A percentile compares a stretch with the other conserved stretches of the same genome.
These are phyloP conservation scores for Kuraishia molischiana DNA, from an alignment of 805 yeast species.

Conservation along the genomic window DNA sequence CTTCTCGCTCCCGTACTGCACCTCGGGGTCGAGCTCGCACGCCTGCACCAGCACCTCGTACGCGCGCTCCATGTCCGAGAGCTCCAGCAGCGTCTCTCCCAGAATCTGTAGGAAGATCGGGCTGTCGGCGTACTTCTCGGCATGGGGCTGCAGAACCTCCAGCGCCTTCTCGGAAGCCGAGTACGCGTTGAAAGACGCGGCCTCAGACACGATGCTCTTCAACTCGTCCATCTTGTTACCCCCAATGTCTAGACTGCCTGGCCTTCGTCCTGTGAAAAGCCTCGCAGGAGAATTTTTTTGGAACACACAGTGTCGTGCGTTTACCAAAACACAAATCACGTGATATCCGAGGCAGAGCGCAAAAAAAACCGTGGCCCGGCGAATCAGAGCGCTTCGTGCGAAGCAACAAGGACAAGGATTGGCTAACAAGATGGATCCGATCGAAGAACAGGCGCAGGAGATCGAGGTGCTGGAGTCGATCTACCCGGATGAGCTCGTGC, in stretches of 20 bases:
- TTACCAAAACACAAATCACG: too few relatives aligned
- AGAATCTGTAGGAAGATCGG: slow-evolving; percentile 41
- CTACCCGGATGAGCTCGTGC: slow-evolving; percentile 82
- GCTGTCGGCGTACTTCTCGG: slow-evolving; percentile 24
- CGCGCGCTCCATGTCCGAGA: slow-evolving; percentile 72
- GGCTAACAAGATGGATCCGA: slow-evolving; percentile 60
- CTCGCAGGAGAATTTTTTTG: too few relatives aligned
- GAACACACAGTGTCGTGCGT: too few relatives aligned
- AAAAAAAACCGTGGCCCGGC: too few relatives aligned
- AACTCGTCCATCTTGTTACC: too few relatives aligned
- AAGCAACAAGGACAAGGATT: too few relatives aligned
- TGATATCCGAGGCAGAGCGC: too few relatives aligned
- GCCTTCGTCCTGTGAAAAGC: too few relatives aligned
- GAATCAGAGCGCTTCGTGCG: too few relatives aligned
- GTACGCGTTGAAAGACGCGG: slow-evolving; percentile 33
- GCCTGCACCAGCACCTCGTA: slow-evolving; percentile 50
- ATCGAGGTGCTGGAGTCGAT: slow-evolving; percentile 83
- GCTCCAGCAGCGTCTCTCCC: slow-evolving; percentile 76
- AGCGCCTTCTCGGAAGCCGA: slow-evolving; percentile 49
- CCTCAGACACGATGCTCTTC: slow-evolving; percentile 18
- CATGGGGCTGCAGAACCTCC: slow-evolving; percentile 29
- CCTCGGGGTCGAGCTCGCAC: slow-evolving; percentile 62
- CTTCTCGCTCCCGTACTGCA: slow-evolving; percentile 62
- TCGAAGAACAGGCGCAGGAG: slow-evolving; percentile 84
- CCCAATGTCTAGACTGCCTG: too few relatives aligned